A percentile compares a stretch with the other conserved stretches of the same genome.
Evolutionary conservation across 2,329 filamentous ascomycete genomes (phyloP).

Genomic region (Colletotrichum nymphaeae): DNA sequence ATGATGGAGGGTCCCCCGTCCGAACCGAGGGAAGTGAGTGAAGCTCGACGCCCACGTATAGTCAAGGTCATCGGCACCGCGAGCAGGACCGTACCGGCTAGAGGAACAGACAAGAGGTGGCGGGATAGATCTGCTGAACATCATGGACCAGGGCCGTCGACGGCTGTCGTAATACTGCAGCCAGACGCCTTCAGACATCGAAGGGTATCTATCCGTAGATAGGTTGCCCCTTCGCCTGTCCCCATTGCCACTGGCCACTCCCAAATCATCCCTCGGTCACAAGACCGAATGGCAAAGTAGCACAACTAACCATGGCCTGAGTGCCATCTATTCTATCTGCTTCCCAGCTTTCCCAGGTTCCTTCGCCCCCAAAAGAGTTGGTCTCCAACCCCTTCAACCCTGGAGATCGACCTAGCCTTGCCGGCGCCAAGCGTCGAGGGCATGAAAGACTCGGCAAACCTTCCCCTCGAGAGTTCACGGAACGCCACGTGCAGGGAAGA

Average conservation of each 20-base stretch:
- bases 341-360: not conserved
- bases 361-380: slow-evolving; percentile 9
- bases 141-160: slow-evolving; percentile 23
- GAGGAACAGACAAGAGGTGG: not conserved
- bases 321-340: not conserved
- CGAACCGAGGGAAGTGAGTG: not conserved
- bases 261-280: slow-evolving; percentile 5
- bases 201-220: not conserved
- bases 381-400: not conserved
- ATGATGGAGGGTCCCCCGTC: not conserved
- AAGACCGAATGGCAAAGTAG: slow-evolving; percentile 16
- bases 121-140: slow-evolving; percentile 11
- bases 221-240: not conserved
- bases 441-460: slow-evolving; percentile 35
- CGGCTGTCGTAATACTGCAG: slow-evolving; percentile 14
- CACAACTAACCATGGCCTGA: not conserved
- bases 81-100: slow-evolving; percentile 1
- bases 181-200: slow-evolving; percentile 16
- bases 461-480: slow-evolving; percentile 26
- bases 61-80: not conserved
- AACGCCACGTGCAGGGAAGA: slow-evolving; percentile 30
- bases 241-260: slow-evolving; percentile 8
- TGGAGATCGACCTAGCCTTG: slow-evolving; percentile 31
- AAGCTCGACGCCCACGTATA: not conserved
- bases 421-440: slow-evolving; percentile 28